These are phyloP conservation scores for Diaporthe vexans DNA, from an alignment of 2,329 filamentous ascomycete genomes.

Conservation along the genomic window DNA sequence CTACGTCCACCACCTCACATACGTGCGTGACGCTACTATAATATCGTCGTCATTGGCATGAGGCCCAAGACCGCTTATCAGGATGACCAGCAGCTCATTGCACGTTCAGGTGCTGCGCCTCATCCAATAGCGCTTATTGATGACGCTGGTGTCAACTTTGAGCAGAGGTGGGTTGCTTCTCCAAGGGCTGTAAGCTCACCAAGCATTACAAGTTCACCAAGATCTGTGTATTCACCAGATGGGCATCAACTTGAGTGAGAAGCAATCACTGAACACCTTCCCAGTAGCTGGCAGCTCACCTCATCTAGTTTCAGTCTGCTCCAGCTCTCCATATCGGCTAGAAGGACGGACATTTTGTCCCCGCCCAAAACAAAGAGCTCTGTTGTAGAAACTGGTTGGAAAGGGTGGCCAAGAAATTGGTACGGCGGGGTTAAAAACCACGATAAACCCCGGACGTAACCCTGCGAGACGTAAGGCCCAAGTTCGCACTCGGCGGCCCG, in stretches of 20 bases:
- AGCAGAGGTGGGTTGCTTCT: neutral
- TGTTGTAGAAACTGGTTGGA: neutral
- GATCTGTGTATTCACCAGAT: neutral
- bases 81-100: neutral
- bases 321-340: neutral
- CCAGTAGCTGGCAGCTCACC: neutral
- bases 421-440: neutral
- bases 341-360: neutral
- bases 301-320: neutral
- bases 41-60: slow-evolving; percentile 1
- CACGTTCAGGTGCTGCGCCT: neutral
- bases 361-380: neutral
- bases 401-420: neutral
- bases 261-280: neutral
- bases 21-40: neutral
- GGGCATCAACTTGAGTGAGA: neutral
- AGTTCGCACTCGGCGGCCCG: neutral
- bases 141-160: neutral
- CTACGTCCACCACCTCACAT: neutral
- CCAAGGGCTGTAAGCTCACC: too few relatives aligned
- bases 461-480: neutral
- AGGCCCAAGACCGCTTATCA: neutral
- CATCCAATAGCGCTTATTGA: neutral
- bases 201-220: too few relatives aligned
- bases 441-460: neutral